Base-by-base conservation (phyloP, 2,329 filamentous ascomycete species). In the Tolypocladium tropicale region DNA sequence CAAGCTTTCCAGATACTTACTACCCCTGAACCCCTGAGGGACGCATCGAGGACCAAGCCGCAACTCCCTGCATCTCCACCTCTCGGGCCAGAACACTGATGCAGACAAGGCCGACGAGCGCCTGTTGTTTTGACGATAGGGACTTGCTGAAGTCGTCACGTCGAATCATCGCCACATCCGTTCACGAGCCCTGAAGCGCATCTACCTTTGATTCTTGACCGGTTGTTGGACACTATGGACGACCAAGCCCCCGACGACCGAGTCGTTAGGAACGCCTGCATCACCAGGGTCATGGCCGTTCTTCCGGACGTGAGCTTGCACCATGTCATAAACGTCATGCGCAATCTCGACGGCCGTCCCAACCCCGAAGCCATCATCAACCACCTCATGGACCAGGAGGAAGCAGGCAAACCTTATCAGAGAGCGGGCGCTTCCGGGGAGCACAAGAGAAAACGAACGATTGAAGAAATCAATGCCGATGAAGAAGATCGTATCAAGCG, bases 261-360 rank as follows among this genome's bases (percentile, higher is more conserved):
- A 23, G 53, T 23, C 23, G 23, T 21, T 16, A 54, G 58, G 51
- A 55, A 62, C 6, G 43, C 33, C 16, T 65, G 61, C 25, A 34
- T 62, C 6, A 49, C 57, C 30, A 41, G 49, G n/a, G 59, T 67
- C 28, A 48, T 52, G 10, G 50, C 56, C 5, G 52, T 78, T 10
- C 78, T 80, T 56, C 75, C 76, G 0, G 72, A 79, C 43, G 76
- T 80, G 2, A 78, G 74, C 56, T 67, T 63, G 0, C 57, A 70
- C 0, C 74, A 72, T 55, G 64, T 79, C 14, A 56, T 63, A 6
- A 50, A 57, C 5, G 55, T 72, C 5, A 65, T 65, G 3, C 34
- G 54, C 0, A 57, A 67, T 33, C 55, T 71, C 6, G 41, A 32
- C 2, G 70, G 72, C 57, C 54, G 70, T 36, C 16, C 67, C 57